Percentiles rank a stretch among this genome's conserved stretches.
Conservation (phyloP, 2,329 filamentous ascomycete genomes). For the Fusarium fujikuroi region DNA sequence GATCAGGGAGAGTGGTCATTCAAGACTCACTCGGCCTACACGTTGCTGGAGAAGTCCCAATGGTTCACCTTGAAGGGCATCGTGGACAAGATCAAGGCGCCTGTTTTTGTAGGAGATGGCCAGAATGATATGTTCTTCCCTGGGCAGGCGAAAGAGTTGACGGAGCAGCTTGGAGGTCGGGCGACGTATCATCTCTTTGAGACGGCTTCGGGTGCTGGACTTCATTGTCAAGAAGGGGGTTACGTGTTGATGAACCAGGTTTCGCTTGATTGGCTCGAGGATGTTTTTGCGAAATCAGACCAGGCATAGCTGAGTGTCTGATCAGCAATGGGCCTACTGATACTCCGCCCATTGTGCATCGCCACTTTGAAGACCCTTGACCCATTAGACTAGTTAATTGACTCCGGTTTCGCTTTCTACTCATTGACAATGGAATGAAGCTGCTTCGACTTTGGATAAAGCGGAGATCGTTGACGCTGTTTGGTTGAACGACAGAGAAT, state of each 20-base stretch:
- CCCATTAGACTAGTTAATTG: neutral
- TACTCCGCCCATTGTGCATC: neutral
- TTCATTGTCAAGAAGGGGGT: slow-evolving; percentile 12
- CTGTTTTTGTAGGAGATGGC: slow-evolving; percentile 31
- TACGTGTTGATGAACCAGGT: slow-evolving; percentile 20
- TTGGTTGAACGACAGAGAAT: neutral
- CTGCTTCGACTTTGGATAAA: neutral
- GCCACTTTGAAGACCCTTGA: neutral
- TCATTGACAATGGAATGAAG: neutral
- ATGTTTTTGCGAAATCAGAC: slow-evolving; percentile 7
- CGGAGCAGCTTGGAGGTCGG: neutral
- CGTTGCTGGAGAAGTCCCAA: neutral
- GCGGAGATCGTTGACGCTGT: neutral
- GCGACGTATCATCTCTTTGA: slow-evolving; percentile 8
- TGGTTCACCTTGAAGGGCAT: slow-evolving; percentile 28
- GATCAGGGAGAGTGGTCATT: slow-evolving; percentile 19
- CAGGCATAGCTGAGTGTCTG: neutral
- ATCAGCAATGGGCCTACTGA: too few species aligned
- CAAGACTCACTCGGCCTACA: slow-evolving; percentile 13
- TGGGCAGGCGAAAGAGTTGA: slow-evolving; percentile 3
- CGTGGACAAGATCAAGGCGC: slow-evolving; percentile 34
- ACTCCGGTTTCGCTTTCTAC: neutral
- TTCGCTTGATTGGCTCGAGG: slow-evolving; percentile 17
- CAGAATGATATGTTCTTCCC: slow-evolving; percentile 18
- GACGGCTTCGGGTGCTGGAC: neutral